Evolutionary conservation across 129 eudicot species (phyloP), one percentile per base, ranked within the genome.

Genomic region (Logfia minima): DNA sequence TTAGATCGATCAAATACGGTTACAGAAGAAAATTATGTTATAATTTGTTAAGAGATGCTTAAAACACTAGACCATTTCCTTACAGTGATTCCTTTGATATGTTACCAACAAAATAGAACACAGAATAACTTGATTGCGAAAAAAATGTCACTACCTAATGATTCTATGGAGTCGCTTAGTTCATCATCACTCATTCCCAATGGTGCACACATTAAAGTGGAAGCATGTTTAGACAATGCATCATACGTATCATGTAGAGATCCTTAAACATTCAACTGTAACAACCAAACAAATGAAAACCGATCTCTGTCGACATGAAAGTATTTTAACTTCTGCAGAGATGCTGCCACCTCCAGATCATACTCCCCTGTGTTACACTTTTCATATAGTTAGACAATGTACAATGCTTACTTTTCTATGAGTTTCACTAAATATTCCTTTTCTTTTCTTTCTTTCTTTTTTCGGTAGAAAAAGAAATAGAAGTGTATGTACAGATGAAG

Each of bases 401-500:
- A 41, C 34, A 29, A 24, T 35, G 3, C 71, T n/a, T 21, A 43
- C n/a, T 63, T 14, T 73, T 45, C 61, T 63, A 11, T 63, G 48
- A 52, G 66, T 19, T 63, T 62, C 82, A 70, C 70, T 70, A 43
- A 70, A 6, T 28, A 26, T 26, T 26, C 29, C 29, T 26, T 26
- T 26, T 26, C 29, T 26, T 26, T 48, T 26, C 26, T n/a, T 5
- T 35, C 0, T 45, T 63, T 1, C 32, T 32, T 55, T 72, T 55
- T 24, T 51, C 22, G 24, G 7, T 4, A 34, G 2, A 4, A 39
- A 63, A 37, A 78, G 24, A 58, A 51, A 66, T 10, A 69, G 59
- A 70, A 39, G 41, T 16, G 48, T 71, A 56, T 84, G 74, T 78
- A 88, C 79, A 74, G 80, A 77, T 63, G 83, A 74, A 76, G 61